Evolutionary conservation across 176 grass and related monocot genomes (phyloP).

Genomic region (Coix lacrymajobi): DNA sequence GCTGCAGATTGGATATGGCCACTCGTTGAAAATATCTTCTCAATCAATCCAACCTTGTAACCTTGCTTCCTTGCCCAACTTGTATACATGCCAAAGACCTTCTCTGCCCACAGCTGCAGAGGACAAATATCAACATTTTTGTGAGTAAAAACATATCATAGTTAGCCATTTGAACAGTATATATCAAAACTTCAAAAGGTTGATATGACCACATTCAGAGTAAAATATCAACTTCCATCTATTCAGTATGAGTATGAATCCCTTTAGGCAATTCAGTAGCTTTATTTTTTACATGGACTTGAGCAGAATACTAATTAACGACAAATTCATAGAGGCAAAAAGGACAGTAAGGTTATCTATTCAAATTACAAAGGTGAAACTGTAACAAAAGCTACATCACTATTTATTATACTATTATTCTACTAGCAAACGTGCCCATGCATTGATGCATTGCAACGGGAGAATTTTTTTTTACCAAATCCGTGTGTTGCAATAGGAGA

Average conservation of each 20-base stretch:
- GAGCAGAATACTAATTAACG: background rate
- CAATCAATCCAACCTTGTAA: conserved; percentile 60
- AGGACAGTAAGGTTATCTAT: background rate
- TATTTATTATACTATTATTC: background rate
- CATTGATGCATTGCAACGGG: too few relatives aligned
- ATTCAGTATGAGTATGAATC: background rate
- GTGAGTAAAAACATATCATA: background rate
- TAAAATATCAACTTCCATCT: background rate
- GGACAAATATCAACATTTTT: background rate
- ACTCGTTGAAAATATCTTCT: conserved; percentile 43
- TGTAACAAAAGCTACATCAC: background rate
- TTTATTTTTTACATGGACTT: background rate
- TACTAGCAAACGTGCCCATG: too few relatives aligned
- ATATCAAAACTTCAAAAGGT: background rate
- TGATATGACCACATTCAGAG: background rate
- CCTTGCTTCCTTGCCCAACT: conserved; percentile 79
- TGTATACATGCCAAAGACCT: conserved; percentile 70
- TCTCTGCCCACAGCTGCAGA: conserved; percentile 71
- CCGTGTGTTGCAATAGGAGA: too few relatives aligned
- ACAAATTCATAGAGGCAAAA: background rate
- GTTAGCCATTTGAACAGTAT: background rate
- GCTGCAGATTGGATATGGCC: conserved; percentile 35
- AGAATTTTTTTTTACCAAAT: too few relatives aligned
- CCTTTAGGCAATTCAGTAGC: background rate
- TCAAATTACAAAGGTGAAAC: background rate